phyloP scores from a whole-genome alignment of 352 stramenopile genomes.

The Globisporangium iwayamae region DNA sequence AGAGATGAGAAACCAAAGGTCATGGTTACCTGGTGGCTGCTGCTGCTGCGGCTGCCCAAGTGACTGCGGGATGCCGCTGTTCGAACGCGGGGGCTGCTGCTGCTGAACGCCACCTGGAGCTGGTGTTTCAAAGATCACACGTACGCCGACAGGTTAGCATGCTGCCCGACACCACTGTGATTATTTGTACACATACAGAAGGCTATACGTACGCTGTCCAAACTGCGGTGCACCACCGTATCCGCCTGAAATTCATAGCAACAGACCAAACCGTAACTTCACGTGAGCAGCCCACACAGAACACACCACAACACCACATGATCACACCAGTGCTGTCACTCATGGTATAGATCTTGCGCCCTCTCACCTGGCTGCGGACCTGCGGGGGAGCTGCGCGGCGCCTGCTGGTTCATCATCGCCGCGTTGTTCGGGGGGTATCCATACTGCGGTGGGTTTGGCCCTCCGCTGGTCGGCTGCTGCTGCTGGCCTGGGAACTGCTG shows the following conservation, averaged over 20 bases:
- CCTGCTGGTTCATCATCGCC: slow-evolving; percentile 7
- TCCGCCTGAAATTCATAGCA: neutral
- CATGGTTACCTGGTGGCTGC: slow-evolving; percentile 9
- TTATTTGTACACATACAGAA: neutral
- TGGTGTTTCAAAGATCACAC: neutral
- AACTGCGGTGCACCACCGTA: slow-evolving; percentile 18
- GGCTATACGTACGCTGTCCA: slow-evolving; percentile 9
- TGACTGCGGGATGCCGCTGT: slow-evolving; percentile 18
- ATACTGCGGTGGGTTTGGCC: slow-evolving; percentile 5
- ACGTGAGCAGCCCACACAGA: neutral
- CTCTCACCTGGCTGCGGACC: slow-evolving; percentile 11
- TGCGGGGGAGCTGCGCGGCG: slow-evolving; percentile 9
- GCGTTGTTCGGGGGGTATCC: slow-evolving; percentile 12
- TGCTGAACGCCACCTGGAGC: slow-evolving; percentile 27
- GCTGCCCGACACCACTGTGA: too few species aligned
- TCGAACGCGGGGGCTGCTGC: slow-evolving; percentile 28
- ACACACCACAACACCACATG: neutral
- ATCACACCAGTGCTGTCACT: neutral
- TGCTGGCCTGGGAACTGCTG: slow-evolving; percentile 19
- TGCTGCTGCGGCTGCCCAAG: slow-evolving; percentile 14
- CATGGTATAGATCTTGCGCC: too few species aligned
- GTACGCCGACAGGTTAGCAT: neutral
- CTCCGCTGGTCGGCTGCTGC: slow-evolving; percentile 28
- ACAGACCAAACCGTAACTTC: neutral
- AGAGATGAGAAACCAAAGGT: neutral